Evolutionary conservation across 78 protist species (phyloP).

Genomic region (Neovahlkampfia damariscottae): DNA sequence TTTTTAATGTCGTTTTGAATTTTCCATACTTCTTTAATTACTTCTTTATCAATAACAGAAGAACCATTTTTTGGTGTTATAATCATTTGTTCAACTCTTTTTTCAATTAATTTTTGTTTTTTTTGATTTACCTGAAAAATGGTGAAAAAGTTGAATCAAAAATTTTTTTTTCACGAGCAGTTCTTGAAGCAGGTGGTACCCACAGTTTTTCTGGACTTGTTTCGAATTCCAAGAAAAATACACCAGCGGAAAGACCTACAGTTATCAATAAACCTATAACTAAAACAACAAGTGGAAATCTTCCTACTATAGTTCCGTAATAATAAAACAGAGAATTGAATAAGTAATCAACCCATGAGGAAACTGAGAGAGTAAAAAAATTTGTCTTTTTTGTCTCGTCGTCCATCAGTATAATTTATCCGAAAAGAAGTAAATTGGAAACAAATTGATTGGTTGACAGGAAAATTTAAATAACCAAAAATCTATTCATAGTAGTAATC

Average conservation of each 20-base stretch:
- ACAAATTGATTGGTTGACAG: too few species aligned
- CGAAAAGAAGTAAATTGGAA: too few species aligned
- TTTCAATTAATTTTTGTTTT: too few species aligned
- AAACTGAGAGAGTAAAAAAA: too few species aligned
- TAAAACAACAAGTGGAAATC: neutral
- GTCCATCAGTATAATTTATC: too few species aligned
- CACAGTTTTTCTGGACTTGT: conserved; percentile 20
- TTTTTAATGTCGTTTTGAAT: conserved; percentile 4
- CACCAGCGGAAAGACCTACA: neutral
- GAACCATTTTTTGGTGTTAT: conserved; percentile 4
- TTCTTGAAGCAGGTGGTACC: conserved; percentile 7
- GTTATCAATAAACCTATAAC: neutral
- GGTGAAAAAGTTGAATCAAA: conserved; percentile 23
- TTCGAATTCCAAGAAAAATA: neutral
- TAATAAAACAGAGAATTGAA: neutral
- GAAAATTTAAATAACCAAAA: too few species aligned
- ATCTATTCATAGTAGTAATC: too few species aligned
- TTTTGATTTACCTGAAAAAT: too few species aligned
- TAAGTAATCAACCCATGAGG: too few species aligned
- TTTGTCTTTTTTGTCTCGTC: too few species aligned
- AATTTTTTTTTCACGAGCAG: neutral
- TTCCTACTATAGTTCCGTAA: neutral
- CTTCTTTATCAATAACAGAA: neutral
- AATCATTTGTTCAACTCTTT: conserved; percentile 14
- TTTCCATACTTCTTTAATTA: neutral